Conservation (phyloP, 2,329 filamentous ascomycete genomes). For the Epichloe brachyelytri region DNA sequence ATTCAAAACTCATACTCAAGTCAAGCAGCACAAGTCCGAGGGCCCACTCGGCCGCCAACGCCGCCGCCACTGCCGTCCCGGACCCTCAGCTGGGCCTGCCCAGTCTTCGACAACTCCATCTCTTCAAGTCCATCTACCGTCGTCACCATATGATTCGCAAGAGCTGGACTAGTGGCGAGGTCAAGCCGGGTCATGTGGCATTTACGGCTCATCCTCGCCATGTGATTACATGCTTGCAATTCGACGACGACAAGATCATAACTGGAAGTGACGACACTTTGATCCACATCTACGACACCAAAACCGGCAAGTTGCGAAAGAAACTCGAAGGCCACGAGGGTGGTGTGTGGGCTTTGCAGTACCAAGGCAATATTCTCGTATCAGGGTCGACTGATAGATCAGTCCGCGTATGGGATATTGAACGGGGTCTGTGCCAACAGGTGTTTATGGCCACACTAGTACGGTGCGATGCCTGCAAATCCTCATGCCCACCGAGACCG, state of each 20-base stretch:
- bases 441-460: constrained; percentile 92
- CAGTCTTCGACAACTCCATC: constrained; percentile 69
- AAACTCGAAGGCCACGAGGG: constrained; percentile 89
- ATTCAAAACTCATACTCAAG: constrained; percentile 27
- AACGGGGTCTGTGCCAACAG: constrained; percentile 82
- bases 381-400: constrained; percentile 94
- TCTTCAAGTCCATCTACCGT: constrained; percentile 94
- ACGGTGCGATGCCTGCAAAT: constrained; percentile 95
- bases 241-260: constrained; percentile 95
- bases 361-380: constrained; percentile 86
- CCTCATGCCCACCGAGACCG: constrained; percentile 70
- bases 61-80: constrained; percentile 70
- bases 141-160: constrained; percentile 82
- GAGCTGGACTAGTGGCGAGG: constrained; percentile 79
- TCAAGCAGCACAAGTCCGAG: constrained; percentile 49
- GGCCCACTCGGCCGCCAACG: constrained; percentile 78
- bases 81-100: constrained; percentile 70
- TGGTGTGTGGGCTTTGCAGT: constrained; percentile 94
- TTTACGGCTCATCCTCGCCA: constrained; percentile 94
- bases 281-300: constrained; percentile 96
- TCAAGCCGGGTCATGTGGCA: constrained; percentile 81
- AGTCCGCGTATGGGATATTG: constrained; percentile 99
- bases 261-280: constrained; percentile 96
- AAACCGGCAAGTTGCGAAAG: constrained; percentile 73
- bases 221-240: constrained; percentile 95